phyloP scores from a whole-genome alignment of 805 yeast genomes.

The Cyberlindnera xylosilytica region DNA sequence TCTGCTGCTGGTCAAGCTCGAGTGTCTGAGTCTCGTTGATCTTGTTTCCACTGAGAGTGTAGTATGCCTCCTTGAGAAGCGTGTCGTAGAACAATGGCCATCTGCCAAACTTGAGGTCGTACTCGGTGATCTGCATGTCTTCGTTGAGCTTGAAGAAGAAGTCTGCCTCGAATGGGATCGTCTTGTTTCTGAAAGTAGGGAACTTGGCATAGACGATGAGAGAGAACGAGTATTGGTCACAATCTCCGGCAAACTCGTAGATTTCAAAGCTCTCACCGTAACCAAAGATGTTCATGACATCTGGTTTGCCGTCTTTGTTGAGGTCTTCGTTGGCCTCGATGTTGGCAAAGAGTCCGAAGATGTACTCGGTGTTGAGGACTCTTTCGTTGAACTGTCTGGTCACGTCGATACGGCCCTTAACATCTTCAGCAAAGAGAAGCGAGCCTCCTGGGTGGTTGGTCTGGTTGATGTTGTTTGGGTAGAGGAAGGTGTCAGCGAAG shows the following conservation, averaged over 20 bases:
- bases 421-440: constrained; percentile 20
- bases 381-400: constrained; percentile 24
- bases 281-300: constrained; percentile 16
- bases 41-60: no score
- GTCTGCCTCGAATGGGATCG: constrained; percentile 22
- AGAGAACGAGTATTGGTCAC: constrained; percentile 15
- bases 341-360: constrained; percentile 24
- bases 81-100: constrained; percentile 9
- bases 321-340: constrained; percentile 5
- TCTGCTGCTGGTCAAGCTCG: neutral
- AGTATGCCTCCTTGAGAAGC: constrained; percentile 9
- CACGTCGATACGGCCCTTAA: constrained; percentile 21
- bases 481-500: constrained; percentile 27
- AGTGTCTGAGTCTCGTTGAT: neutral
- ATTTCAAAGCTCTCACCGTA: constrained; percentile 13
- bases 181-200: constrained; percentile 9
- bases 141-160: constrained; percentile 15
- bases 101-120: constrained; percentile 23
- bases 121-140: constrained; percentile 14
- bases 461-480: constrained; percentile 17
- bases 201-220: constrained; percentile 15
- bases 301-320: neutral
- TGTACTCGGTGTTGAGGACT: constrained; percentile 26
- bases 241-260: constrained; percentile 14
- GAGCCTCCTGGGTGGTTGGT: constrained; percentile 20